phyloP scores from a whole-genome alignment of 768 basidiomycete genomes.

The Hemileccinum rubropunctum region DNA sequence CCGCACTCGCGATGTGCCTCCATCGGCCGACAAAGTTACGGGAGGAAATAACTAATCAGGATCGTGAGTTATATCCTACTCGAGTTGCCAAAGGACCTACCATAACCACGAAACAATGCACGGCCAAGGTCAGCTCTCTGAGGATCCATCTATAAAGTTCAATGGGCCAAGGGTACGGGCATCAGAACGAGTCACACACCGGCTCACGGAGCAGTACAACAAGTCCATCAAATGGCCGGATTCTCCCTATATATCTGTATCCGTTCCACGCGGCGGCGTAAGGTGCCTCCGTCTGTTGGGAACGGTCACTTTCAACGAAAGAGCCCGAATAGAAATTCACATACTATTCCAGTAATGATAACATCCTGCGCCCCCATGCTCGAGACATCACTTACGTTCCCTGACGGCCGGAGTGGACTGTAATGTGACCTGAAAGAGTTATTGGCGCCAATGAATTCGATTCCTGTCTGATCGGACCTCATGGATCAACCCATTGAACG shows the following conservation, averaged over 20 bases:
- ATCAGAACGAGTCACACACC: slow-evolving; percentile 31
- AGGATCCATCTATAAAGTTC: slow-evolving; percentile 18
- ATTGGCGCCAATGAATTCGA: slow-evolving; percentile 31
- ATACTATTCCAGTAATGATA: slow-evolving; percentile 52
- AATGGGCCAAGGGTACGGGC: slow-evolving; percentile 4
- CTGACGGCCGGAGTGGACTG: slow-evolving; percentile 26
- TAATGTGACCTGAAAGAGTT: slow-evolving; percentile 40
- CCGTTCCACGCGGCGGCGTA: slow-evolving; percentile 56
- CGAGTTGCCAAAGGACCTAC: slow-evolving; percentile 24
- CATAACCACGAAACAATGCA: slow-evolving; percentile 47
- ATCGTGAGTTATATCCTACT: slow-evolving; percentile 7
- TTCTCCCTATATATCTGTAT: slow-evolving; percentile 53
- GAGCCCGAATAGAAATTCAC: slow-evolving; percentile 12
- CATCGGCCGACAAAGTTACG: slow-evolving; percentile 53
- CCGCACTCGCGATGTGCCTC: slow-evolving; percentile 33
- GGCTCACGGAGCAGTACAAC: slow-evolving; percentile 52
- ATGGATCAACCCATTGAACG: neutral
- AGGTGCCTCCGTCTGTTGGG: slow-evolving; percentile 42
- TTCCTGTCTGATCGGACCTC: slow-evolving; percentile 20
- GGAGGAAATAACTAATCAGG: slow-evolving; percentile 42
- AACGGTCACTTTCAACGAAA: neutral
- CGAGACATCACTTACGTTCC: slow-evolving; percentile 12
- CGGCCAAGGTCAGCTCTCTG: slow-evolving; percentile 32
- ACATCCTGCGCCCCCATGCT: slow-evolving; percentile 38
- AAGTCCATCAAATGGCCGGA: slow-evolving; percentile 59